Evolutionary conservation across 495 filamentous ascomycete species (phyloP).

Genomic region (Cudoniella acicularis): DNA sequence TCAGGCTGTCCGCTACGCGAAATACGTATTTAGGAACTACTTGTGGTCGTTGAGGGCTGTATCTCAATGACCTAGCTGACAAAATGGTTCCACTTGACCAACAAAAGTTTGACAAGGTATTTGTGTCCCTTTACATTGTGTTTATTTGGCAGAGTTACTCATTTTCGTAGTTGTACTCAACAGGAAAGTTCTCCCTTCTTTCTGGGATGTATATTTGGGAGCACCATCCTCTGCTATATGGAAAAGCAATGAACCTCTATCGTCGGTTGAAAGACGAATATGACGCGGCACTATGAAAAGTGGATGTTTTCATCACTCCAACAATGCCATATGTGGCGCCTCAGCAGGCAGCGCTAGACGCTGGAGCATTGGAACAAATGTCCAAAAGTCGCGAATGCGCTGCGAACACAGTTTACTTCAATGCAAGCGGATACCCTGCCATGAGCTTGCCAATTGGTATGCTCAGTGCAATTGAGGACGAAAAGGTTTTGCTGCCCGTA

Average conservation of each 20-base stretch:
- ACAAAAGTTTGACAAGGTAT: background rate
- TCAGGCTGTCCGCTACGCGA: background rate
- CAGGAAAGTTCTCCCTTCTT: background rate
- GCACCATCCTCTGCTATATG: background rate
- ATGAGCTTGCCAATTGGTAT: background rate
- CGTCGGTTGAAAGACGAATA: background rate
- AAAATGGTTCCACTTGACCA: background rate
- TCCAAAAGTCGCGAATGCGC: background rate
- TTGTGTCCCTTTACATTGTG: background rate
- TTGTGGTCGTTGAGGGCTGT: background rate
- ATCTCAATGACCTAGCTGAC: background rate
- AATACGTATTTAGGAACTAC: background rate
- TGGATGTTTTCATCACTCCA: background rate
- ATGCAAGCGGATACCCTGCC: background rate
- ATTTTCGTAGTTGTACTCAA: background rate
- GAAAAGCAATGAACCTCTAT: background rate
- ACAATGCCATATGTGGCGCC: background rate
- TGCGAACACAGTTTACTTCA: background rate
- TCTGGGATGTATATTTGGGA: background rate
- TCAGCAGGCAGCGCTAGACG: background rate
- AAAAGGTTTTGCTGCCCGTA: background rate
- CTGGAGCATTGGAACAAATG: background rate
- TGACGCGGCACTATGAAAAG: background rate
- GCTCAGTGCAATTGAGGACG: background rate
- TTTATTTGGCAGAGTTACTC: background rate